Percentiles rank a stretch among this genome's conserved stretches.
These are phyloP conservation scores for Gynostemma pentaphyllum DNA, from an alignment of 306 rosid species.

Conservation along the genomic window DNA sequence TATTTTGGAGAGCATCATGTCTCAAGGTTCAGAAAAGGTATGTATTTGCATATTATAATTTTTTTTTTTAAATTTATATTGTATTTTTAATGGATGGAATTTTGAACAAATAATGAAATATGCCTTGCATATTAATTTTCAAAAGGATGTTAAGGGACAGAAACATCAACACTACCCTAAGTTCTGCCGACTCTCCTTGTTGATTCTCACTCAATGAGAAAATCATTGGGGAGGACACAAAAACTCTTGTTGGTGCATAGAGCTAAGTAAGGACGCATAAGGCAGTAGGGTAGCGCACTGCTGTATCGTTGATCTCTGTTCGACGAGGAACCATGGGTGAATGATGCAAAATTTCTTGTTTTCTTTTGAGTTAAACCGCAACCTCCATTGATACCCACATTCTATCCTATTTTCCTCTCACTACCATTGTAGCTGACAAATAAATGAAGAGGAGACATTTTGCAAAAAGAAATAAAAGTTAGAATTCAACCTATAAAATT, in stretches of 20 bases:
- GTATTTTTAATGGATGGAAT: neutral
- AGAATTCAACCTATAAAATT: neutral
- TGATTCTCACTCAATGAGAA: neutral
- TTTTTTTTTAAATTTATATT: neutral
- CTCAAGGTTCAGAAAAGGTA: conserved; percentile 64
- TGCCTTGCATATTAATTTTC: neutral
- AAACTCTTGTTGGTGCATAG: neutral
- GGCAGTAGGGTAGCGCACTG: neutral
- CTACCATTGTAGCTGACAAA: neutral
- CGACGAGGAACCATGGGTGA: neutral
- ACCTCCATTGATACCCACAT: neutral
- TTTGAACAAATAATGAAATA: neutral
- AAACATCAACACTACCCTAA: neutral
- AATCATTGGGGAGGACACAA: neutral
- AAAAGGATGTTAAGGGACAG: conserved; percentile 5
- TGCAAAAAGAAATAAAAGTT: neutral
- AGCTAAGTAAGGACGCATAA: neutral
- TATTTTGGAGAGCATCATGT: conserved; percentile 52
- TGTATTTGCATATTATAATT: neutral
- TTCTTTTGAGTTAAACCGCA: neutral
- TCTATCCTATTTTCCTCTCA: neutral
- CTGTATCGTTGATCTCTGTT: neutral
- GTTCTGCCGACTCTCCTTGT: neutral
- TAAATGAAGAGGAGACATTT: neutral
- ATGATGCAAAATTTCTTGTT: neutral